These are phyloP conservation scores for Emergomyces orientalis DNA, from an alignment of 2,329 filamentous ascomycete genomes.

Conservation along the genomic window DNA sequence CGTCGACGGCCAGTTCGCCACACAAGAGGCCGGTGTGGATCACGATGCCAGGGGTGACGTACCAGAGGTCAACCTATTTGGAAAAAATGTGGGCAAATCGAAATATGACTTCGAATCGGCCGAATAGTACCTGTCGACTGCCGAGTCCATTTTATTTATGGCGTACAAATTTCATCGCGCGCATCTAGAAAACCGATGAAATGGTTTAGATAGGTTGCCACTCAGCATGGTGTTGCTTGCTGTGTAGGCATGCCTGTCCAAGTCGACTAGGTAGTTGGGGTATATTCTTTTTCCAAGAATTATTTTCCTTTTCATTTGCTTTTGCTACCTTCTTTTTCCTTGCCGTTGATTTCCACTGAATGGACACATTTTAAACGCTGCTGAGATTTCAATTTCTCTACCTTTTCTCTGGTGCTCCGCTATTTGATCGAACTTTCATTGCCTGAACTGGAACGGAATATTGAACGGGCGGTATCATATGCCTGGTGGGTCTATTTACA, in stretches of 20 bases:
- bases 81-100: constrained; percentile 3
- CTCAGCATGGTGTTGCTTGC: background rate
- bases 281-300: too few species aligned
- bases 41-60: background rate
- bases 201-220: background rate
- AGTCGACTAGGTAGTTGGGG: background rate
- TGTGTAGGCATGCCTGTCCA: background rate
- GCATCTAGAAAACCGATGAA: background rate
- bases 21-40: background rate
- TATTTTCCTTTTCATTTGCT: too few species aligned
- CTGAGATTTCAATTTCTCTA: background rate
- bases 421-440: background rate
- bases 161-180: background rate
- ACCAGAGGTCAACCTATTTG: background rate
- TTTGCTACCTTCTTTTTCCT: background rate
- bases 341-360: too few species aligned
- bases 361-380: background rate
- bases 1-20: background rate
- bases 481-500: background rate
- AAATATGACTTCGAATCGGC: constrained; percentile 13
- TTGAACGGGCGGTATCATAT: background rate
- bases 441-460: background rate
- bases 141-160: constrained; percentile 9
- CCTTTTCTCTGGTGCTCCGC: background rate
- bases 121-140: constrained; percentile 7